Evolutionary conservation across 2,329 filamentous ascomycete species (phyloP), one percentile per base, ranked within the genome.

Genomic region (Pyricularia grisea): DNA sequence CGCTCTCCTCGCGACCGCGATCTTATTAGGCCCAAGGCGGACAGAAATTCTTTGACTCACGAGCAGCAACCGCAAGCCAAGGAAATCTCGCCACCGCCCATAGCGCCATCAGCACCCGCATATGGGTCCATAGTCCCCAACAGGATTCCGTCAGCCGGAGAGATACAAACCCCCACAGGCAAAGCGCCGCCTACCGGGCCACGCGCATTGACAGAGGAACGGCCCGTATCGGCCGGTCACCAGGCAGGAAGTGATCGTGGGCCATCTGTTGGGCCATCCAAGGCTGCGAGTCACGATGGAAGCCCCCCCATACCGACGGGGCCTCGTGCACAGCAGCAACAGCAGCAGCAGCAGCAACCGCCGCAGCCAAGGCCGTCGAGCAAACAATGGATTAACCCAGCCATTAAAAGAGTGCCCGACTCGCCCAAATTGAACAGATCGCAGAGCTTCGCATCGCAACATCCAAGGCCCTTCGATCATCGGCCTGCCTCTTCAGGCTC

Each of bases 331-430:
- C 84, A 86, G 70, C 83, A 82, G 66, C 79, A 80, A 65, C 69
- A 64, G 61, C 69, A 65, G 25, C 60, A 25, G 66, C 69, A 70
- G 42, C 69, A 68, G 31, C 58, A 23, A 10, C 69, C 71, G 12
- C 72, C 73, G 31, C 70, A 70, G 1, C 71, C 79, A 70, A 81
- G 84, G 7, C 81, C 83, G 20, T 85, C 84, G 0, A 87, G 85
- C 74, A 87, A 86, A 72, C 85, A 87, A 75, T 88, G 86, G 86
- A 84, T 86, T 69, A 87, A 87, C 67, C 83, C 85, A 3, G 82
- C 81, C 31, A 73, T 84, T 4, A 86, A 83, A 74, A 84, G 84
- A 70, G 76, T 78, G 0, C 82, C 84, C 1, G 83, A 85, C 23
- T 86, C 84, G 2, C 85, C 85, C 2, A 85, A 84, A 71, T 74